A percentile compares a stretch with the other conserved stretches of the same genome.
phyloP scores from a whole-genome alignment of 164 flowering plant genomes.

The Nymphaea thermarum region DNA sequence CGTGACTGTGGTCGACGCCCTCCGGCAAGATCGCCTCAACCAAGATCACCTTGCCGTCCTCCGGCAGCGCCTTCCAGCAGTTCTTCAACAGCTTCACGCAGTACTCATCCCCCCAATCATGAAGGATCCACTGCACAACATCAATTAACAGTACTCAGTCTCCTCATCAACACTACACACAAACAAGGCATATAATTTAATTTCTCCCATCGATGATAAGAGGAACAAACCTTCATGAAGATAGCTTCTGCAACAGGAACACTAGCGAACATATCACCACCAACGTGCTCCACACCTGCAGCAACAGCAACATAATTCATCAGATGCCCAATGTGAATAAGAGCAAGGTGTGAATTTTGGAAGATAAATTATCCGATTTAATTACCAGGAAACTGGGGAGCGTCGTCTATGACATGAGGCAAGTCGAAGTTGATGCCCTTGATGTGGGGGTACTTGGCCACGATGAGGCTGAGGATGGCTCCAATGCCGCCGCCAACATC shows the following conservation, averaged over 20 bases:
- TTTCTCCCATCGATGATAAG: not conserved
- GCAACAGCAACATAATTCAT: not conserved
- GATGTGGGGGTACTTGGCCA: constrained; percentile 54
- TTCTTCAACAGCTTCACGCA: constrained; percentile 62
- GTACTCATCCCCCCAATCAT: constrained; percentile 86
- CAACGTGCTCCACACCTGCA: constrained; percentile 71
- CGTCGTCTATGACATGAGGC: constrained; percentile 74
- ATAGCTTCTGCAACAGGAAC: constrained; percentile 83
- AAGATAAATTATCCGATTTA: not conserved
- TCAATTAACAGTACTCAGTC: too few relatives aligned
- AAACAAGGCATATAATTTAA: too few relatives aligned
- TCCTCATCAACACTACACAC: too few relatives aligned
- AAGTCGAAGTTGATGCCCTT: constrained; percentile 78
- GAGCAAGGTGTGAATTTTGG: not conserved
- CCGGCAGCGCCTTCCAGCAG: constrained; percentile 59
- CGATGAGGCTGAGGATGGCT: constrained; percentile 48
- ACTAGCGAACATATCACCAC: constrained; percentile 78
- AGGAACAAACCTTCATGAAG: constrained; percentile 68
- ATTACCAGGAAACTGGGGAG: constrained; percentile 55
- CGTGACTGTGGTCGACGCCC: constrained; percentile 31
- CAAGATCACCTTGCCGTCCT: constrained; percentile 58
- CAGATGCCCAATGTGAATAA: not conserved
- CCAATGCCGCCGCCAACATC: constrained; percentile 94
- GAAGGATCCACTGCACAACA: constrained; percentile 65
- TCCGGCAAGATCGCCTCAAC: constrained; percentile 56